phyloP scores from a whole-genome alignment of 805 yeast genomes.

The Hanseniaspora thailandica region DNA sequence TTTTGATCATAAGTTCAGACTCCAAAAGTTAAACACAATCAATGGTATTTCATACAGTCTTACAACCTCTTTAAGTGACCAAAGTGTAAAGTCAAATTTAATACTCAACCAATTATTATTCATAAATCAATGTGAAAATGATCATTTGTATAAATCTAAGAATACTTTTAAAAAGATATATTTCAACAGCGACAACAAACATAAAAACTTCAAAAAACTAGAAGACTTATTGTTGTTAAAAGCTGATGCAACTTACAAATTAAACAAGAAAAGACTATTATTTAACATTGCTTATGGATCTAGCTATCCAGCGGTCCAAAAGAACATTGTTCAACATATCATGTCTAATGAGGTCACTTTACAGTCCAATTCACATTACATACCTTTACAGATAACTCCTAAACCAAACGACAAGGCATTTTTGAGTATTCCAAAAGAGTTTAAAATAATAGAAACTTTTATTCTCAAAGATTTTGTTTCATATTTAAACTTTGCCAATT shows the following conservation, averaged over 20 bases:
- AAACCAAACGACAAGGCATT: not conserved
- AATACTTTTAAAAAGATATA: not conserved
- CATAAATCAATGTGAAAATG: not conserved
- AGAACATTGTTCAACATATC: not conserved
- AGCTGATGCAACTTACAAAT: not conserved
- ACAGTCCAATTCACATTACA: not conserved
- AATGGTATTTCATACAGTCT: not conserved
- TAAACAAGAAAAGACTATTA: not conserved
- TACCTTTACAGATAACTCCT: not conserved
- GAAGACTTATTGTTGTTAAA: not conserved
- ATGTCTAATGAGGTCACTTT: not conserved
- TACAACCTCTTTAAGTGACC: not conserved
- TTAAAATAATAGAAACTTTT: not conserved
- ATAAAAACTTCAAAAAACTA: not conserved
- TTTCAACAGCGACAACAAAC: not conserved
- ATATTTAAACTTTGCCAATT: not conserved
- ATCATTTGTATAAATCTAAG: not conserved
- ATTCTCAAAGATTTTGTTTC: not conserved
- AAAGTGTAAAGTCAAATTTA: not conserved
- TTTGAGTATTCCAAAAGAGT: not conserved
- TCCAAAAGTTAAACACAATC: not conserved
- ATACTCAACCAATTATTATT: not conserved
- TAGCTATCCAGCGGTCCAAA: not conserved
- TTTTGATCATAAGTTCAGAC: not conserved
- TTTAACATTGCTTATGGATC: not conserved